Percentiles rank a stretch among this genome's conserved stretches.
Evolutionary conservation across 345 rosid species (phyloP).

Genomic region (Sisymbrium altissimum): DNA sequence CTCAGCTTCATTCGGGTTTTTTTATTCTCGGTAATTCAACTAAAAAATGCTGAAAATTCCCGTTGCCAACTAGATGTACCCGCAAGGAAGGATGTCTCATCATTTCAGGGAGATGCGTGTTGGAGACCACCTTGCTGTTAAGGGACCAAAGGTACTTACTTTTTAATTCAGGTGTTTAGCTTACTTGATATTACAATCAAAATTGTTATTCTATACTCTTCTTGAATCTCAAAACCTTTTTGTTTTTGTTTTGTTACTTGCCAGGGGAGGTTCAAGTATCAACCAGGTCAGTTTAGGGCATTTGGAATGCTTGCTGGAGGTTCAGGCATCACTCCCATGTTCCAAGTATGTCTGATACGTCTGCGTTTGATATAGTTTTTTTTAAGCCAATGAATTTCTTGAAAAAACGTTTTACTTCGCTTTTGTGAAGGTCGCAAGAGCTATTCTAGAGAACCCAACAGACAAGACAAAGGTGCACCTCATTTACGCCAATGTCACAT

Average conservation of each 20-base stretch:
- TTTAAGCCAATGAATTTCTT: not conserved
- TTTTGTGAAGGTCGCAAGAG: slow-evolving; percentile 71
- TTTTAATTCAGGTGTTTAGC: not conserved
- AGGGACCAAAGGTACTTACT: slow-evolving; percentile 93
- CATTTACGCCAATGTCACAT: slow-evolving; percentile 83
- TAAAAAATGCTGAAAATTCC: not conserved
- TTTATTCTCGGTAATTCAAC: not conserved
- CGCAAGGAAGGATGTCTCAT: slow-evolving; percentile 99
- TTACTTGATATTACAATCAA: not conserved
- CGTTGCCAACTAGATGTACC: slow-evolving; percentile 67
- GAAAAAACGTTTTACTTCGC: not conserved
- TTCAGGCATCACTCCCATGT: slow-evolving; percentile 99
- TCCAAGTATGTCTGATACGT: slow-evolving; percentile 55
- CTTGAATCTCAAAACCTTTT: not conserved
- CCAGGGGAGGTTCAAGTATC: slow-evolving; percentile 95
- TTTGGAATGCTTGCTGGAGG: slow-evolving; percentile 99
- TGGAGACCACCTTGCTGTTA: slow-evolving; percentile 81
- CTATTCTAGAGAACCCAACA: slow-evolving; percentile 82
- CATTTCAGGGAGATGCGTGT: slow-evolving; percentile 94
- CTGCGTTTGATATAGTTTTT: not conserved
- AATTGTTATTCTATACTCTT: not conserved
- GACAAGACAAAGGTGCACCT: slow-evolving; percentile 83
- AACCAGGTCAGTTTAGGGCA: slow-evolving; percentile 82
- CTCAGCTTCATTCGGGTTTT: not conserved
- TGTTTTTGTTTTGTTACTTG: not conserved